Percentiles rank a stretch among this genome's conserved stretches.
Evolutionary conservation across 2,329 filamentous ascomycete genomes (phyloP).

Genomic region (Thielaviopsis punctulata): DNA sequence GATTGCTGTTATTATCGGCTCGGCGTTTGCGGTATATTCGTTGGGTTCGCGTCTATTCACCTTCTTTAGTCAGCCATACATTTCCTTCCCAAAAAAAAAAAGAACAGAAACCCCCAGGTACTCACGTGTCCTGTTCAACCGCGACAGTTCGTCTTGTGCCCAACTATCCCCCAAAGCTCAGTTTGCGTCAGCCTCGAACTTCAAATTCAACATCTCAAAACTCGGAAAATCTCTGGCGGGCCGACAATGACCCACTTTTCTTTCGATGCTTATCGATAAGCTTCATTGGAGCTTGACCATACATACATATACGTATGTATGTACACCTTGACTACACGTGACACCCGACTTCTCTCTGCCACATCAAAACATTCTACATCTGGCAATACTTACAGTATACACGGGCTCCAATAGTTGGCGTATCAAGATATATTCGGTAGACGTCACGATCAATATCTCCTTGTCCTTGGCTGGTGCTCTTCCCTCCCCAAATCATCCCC

Average conservation of each 20-base stretch:
- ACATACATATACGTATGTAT: too few relatives aligned
- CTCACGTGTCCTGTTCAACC: not conserved
- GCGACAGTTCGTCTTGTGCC: not conserved
- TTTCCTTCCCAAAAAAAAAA: not conserved
- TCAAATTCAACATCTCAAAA: not conserved
- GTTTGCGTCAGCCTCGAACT: not conserved
- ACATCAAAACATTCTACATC: too few relatives aligned
- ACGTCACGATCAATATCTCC: not conserved
- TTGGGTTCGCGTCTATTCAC: too few relatives aligned
- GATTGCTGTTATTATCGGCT: too few relatives aligned
- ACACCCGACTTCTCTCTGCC: too few relatives aligned
- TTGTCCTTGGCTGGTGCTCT: not conserved
- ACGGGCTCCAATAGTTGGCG: too few relatives aligned
- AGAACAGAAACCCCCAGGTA: too few relatives aligned
- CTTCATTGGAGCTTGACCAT: too few relatives aligned
- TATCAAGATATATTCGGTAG: not conserved
- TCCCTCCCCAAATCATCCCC: not conserved
- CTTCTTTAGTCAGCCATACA: too few relatives aligned
- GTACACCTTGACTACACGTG: too few relatives aligned
- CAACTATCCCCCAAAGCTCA: not conserved
- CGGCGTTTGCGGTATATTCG: too few relatives aligned
- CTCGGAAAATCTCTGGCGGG: constrained; percentile 6
- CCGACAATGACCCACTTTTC: not conserved
- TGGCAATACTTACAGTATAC: too few relatives aligned
- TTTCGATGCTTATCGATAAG: not conserved